Conservation (phyloP, 495 filamentous ascomycete species). For the Penicillium argentinense region DNA sequence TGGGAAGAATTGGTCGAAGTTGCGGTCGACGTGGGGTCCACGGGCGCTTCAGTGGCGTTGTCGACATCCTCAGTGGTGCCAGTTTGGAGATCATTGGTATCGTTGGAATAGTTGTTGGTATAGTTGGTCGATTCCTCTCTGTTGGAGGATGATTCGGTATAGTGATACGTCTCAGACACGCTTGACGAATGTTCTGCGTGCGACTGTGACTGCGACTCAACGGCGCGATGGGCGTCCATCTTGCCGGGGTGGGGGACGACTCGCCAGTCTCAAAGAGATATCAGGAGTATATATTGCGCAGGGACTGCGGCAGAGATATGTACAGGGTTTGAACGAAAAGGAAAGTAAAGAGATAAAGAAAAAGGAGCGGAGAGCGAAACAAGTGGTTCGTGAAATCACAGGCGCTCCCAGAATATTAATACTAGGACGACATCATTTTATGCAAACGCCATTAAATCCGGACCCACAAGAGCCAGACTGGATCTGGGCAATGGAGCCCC, state of each 20-base stretch:
- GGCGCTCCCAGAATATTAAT: conserved; percentile 6
- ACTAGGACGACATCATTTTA: conserved; percentile 1
- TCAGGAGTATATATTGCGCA: conserved; percentile 9
- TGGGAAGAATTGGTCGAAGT: conserved; percentile 23
- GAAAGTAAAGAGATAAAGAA: conserved; percentile 1
- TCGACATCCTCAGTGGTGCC: conserved; percentile 2
- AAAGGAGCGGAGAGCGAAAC: conserved; percentile 6
- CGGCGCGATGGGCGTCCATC: conserved; percentile 26
- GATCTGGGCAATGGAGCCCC: conserved; percentile 7
- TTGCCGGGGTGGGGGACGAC: conserved; percentile 13
- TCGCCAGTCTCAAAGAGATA: conserved; percentile 15
- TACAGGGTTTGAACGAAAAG: conserved; percentile 10
- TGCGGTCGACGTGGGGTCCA: conserved; percentile 6
- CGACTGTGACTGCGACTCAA: conserved; percentile 12
- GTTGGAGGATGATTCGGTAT: conserved; percentile 1
- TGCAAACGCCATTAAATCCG: conserved; percentile 20
- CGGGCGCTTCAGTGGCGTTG: conserved; percentile 3
- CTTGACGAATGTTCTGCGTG: conserved; percentile 1
- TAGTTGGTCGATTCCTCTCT: neutral
- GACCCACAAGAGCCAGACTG: neutral
- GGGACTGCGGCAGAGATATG: conserved; percentile 7
- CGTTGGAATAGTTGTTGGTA: conserved; percentile 7
- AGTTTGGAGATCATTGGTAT: too few relatives aligned
- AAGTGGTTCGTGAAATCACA: neutral
- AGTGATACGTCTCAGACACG: too few relatives aligned